Evolutionary conservation across 352 stramenopile genomes (phyloP).

Genomic region (Globisporangium ultimum): DNA sequence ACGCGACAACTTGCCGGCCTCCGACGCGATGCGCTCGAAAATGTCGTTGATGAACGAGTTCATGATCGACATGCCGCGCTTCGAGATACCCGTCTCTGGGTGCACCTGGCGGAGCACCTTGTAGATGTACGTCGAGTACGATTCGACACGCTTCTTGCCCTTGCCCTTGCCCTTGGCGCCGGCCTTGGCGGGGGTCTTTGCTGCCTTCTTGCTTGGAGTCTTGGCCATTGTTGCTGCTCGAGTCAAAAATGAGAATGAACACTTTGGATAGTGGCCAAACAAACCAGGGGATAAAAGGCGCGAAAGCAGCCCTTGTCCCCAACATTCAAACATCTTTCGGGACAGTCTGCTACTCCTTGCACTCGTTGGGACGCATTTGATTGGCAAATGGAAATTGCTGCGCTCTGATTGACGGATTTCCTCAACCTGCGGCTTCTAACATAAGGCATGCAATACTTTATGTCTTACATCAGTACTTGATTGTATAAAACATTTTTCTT

Average conservation of each 20-base stretch:
- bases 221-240: conserved; percentile 85
- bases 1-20: too few species aligned
- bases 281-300: neutral
- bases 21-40: too few species aligned
- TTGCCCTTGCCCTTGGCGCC: conserved; percentile 76
- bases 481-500: neutral
- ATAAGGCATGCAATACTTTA: neutral
- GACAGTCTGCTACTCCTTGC: neutral
- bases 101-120: too few species aligned
- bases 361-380: neutral
- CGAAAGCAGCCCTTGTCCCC: neutral
- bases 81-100: too few species aligned
- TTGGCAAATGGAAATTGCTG: neutral
- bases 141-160: conserved; percentile 87
- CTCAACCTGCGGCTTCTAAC: neutral
- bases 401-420: neutral
- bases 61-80: too few species aligned
- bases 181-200: conserved; percentile 78
- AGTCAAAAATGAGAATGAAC: conserved; percentile 1
- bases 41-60: too few species aligned
- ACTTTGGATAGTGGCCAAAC: too few species aligned
- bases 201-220: conserved; percentile 93
- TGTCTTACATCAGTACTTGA: neutral
- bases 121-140: too few species aligned
- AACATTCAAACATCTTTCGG: neutral